A percentile compares a stretch with the other conserved stretches of the same genome.
phyloP scores from a whole-genome alignment of 2,329 filamentous ascomycete genomes.

The Fusarium transvaalense region DNA sequence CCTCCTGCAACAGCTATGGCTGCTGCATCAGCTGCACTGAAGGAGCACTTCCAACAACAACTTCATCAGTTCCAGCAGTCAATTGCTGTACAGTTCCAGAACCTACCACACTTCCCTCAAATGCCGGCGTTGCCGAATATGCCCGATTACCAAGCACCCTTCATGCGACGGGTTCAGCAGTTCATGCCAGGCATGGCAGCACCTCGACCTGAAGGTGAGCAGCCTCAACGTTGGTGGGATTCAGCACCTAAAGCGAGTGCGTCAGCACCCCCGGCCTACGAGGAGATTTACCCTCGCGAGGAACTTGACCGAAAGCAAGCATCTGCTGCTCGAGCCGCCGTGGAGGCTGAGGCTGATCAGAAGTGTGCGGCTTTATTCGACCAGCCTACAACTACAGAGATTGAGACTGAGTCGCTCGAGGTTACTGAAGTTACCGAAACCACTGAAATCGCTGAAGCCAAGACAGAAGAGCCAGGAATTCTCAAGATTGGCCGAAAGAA shows the following conservation, averaged over 20 bases:
- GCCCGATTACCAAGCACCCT: conserved; percentile 79
- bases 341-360: conserved; percentile 69
- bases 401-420: conserved; percentile 53
- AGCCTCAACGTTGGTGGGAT: conserved; percentile 71
- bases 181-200: conserved; percentile 75
- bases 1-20: conserved; percentile 73
- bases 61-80: conserved; percentile 82
- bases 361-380: conserved; percentile 69
- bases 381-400: conserved; percentile 50
- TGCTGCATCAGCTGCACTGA: conserved; percentile 76
- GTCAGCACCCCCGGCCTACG: conserved; percentile 77
- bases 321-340: conserved; percentile 68
- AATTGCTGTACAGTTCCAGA: conserved; percentile 75
- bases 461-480: conserved; percentile 58
- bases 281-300: conserved; percentile 78
- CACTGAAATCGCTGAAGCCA: conserved; percentile 52
- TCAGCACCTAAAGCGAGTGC: conserved; percentile 66
- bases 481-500: conserved; percentile 73
- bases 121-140: conserved; percentile 71
- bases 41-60: conserved; percentile 79
- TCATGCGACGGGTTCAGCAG: conserved; percentile 79
- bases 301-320: conserved; percentile 68
- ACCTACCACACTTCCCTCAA: conserved; percentile 66
- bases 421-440: conserved; percentile 52
- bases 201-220: conserved; percentile 61